Conservation (phyloP, 768 basidiomycete species). For the Tubosaeta sp. region DNA sequence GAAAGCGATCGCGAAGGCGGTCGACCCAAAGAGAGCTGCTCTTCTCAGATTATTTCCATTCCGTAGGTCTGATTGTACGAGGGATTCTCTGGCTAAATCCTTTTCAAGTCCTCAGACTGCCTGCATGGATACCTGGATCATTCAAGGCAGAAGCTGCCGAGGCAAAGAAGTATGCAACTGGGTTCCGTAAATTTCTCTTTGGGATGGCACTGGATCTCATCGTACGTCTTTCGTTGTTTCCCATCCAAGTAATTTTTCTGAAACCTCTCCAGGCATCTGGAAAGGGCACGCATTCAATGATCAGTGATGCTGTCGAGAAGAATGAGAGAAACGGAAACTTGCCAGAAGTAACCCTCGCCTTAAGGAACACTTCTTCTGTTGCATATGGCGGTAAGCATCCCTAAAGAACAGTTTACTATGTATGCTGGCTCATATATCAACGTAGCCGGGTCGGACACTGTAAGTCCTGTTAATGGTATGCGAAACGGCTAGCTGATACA, state of each 20-base stretch:
- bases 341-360: conserved; percentile 18
- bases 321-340: conserved; percentile 16
- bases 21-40: conserved; percentile 18
- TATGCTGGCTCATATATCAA: conserved; percentile 1
- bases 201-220: conserved; percentile 21
- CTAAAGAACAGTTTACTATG: neutral
- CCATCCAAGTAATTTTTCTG: neutral
- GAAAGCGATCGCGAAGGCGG: conserved; percentile 14
- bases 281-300: conserved; percentile 16
- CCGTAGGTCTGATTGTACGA: conserved; percentile 14
- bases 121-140: conserved; percentile 25
- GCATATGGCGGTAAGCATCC: conserved; percentile 20
- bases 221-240: conserved; percentile 5
- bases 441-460: conserved; percentile 26
- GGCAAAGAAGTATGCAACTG: conserved; percentile 11
- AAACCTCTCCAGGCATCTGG: conserved; percentile 14
- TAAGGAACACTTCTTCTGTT: conserved; percentile 20
- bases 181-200: conserved; percentile 21
- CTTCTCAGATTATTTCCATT: conserved; percentile 24
- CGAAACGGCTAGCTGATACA: neutral
- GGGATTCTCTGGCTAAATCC: neutral
- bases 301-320: conserved; percentile 16
- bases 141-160: conserved; percentile 18
- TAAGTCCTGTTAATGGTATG: conserved; percentile 6
- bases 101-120: conserved; percentile 20